Evolutionary conservation across 495 filamentous ascomycete genomes (phyloP).

Genomic region (Penicillium salamii): DNA sequence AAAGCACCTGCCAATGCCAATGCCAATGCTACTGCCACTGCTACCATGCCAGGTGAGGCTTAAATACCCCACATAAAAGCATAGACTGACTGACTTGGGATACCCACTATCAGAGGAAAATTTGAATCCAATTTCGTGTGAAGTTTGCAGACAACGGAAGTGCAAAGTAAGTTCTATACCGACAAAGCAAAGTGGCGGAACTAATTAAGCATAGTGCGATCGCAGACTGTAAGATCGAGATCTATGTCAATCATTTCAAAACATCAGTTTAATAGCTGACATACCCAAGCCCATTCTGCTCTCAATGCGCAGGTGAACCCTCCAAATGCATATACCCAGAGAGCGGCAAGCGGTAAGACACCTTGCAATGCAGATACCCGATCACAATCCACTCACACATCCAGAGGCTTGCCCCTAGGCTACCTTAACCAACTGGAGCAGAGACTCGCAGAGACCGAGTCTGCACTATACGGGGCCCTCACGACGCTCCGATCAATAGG

Average conservation of each 20-base stretch:
- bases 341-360: slow-evolving; percentile 26
- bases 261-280: background rate
- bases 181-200: background rate
- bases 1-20: background rate
- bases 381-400: background rate
- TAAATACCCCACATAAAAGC: background rate
- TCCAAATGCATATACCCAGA: slow-evolving; percentile 29
- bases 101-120: slow-evolving; percentile 5
- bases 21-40: background rate
- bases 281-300: slow-evolving; percentile 18
- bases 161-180: slow-evolving; percentile 22
- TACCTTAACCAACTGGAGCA: slow-evolving; percentile 32
- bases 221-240: slow-evolving; percentile 23
- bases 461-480: slow-evolving; percentile 26
- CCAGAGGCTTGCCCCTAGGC: slow-evolving; percentile 26
- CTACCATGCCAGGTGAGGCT: slow-evolving; percentile 10
- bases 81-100: slow-evolving; percentile 4
- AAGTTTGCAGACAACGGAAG: slow-evolving; percentile 27
- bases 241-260: background rate
- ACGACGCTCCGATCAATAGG: slow-evolving; percentile 18
- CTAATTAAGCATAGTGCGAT: slow-evolving; percentile 22
- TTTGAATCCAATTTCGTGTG: slow-evolving; percentile 25
- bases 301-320: slow-evolving; percentile 26
- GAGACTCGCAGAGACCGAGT: slow-evolving; percentile 26
- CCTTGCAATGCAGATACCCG: background rate